These are phyloP conservation scores for Sistotremastrum niveocremeum DNA, from an alignment of 768 basidiomycete species.

Conservation along the genomic window DNA sequence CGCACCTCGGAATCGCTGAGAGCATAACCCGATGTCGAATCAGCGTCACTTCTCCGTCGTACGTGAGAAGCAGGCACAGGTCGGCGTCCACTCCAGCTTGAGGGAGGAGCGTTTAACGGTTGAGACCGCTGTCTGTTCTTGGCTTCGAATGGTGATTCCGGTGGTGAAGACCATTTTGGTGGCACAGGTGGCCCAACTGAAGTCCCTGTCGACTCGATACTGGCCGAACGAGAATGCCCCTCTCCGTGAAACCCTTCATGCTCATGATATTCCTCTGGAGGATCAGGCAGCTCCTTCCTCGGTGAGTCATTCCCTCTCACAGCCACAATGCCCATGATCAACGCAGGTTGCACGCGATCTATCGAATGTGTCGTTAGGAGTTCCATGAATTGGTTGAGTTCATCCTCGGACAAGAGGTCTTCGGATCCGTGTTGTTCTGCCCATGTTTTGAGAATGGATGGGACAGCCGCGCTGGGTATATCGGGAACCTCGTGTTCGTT, in stretches of 20 bases:
- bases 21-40: conserved; percentile 26
- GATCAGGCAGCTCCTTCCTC: no score
- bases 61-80: conserved; percentile 40
- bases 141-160: conserved; percentile 54
- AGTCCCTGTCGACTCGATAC: conserved; percentile 37
- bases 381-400: conserved; percentile 43
- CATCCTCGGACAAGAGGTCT: conserved; percentile 51
- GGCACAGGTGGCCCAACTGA: conserved; percentile 36
- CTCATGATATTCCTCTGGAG: no score
- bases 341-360: conserved; percentile 12
- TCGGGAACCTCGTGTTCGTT: conserved; percentile 48
- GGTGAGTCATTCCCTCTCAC: no score
- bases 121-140: conserved; percentile 58
- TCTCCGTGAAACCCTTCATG: no score
- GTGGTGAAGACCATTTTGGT: conserved; percentile 32
- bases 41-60: conserved; percentile 62
- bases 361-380: conserved; percentile 26
- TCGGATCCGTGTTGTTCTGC: conserved; percentile 43
- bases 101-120: conserved; percentile 51
- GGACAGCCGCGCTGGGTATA: conserved; percentile 58
- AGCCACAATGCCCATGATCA: conserved; percentile 41
- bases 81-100: conserved; percentile 55
- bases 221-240: conserved; percentile 39
- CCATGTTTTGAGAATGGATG: conserved; percentile 55
- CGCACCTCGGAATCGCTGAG: conserved; percentile 66